Conservation (phyloP, 2,329 filamentous ascomycete genomes). For the Aureobasidium pullulans region DNA sequence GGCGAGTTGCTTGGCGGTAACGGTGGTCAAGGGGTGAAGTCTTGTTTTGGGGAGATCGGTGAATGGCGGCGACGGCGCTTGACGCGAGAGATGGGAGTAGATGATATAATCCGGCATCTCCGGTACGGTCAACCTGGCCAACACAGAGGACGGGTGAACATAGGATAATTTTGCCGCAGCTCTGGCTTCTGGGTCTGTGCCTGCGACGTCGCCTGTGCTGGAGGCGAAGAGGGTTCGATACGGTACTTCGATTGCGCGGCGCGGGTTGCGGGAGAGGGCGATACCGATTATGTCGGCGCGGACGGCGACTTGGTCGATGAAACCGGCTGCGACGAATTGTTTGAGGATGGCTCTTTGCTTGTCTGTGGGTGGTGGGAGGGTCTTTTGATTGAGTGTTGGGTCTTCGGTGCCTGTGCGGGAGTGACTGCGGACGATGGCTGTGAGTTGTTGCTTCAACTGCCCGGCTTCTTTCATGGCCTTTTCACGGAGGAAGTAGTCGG, state of each 20-base stretch:
- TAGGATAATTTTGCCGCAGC: constrained; percentile 64
- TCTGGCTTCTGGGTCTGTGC: constrained; percentile 31
- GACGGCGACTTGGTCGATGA: constrained; percentile 90
- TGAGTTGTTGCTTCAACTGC: constrained; percentile 76
- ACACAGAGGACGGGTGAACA: constrained; percentile 76
- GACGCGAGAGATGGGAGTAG: constrained; percentile 76
- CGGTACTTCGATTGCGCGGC: constrained; percentile 83
- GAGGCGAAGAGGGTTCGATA: constrained; percentile 80
- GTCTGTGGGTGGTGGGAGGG: constrained; percentile 52
- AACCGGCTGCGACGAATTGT: constrained; percentile 85
- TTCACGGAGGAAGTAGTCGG: constrained; percentile 72
- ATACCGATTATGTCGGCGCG: constrained; percentile 66
- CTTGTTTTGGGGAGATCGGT: constrained; percentile 61
- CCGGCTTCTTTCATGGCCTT: constrained; percentile 83
- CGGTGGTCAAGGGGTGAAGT: constrained; percentile 79
- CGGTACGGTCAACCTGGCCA: constrained; percentile 59
- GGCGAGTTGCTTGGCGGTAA: constrained; percentile 68
- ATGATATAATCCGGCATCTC: constrained; percentile 83
- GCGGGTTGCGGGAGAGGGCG: constrained; percentile 64
- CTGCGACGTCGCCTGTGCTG: constrained; percentile 29
- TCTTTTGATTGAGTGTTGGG: not conserved
- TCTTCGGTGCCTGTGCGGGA: constrained; percentile 13
- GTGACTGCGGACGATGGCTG: constrained; percentile 59
- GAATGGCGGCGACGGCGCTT: constrained; percentile 33
- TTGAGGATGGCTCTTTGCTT: constrained; percentile 71